Base-by-base conservation (phyloP, 352 stramenopile species). In the Pythium angustatum region DNA sequence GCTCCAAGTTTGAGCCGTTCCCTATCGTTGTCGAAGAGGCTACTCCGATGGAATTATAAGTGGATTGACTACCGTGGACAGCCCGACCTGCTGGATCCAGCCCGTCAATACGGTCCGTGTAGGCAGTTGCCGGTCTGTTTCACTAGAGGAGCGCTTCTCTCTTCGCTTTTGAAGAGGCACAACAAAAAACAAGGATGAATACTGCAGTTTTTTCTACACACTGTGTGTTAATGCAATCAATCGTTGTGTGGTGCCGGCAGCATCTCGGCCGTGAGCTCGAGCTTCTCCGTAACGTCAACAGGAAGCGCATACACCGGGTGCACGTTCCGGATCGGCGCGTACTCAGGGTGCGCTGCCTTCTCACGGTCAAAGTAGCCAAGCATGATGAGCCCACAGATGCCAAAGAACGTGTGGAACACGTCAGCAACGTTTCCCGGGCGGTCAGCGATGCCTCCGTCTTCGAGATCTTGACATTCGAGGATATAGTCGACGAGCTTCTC, bases 401-500 rank as follows among this genome's bases (percentile, higher is more conserved):
- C 97, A 72, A 99, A 99, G 75, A 99, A 99, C 2, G 97, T 99
- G 75, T 99, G 97, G 75, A 99, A 99, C 24, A 99, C 91, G 64
- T 99, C 97, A 0, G 94, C 86, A 64, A 98, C 86, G 66, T 98
- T 97, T 38, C 88, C 94, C n/a, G 97, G 97, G 40, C 97, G 90
- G 74, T 99, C 98, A 15, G 96, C 90, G 69, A 99, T 99, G 19
- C 98, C 98, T 49, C 98, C 98, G 66, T 98, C 96, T 26, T 99
- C 96, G 5, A 82, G 76, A 77, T 99, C 98, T 78, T 99, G 97
- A 69, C 94, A 98, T 31, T 93, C 79, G 47, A 98, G 60, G 64
- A 98, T 98, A 72, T 97, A 98, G 53, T 93, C 64, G 59, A 94
- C 88, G 33, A 99, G 83, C 66, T 96, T 97, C 33, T 94, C 85